Evolutionary conservation across 2,329 filamentous ascomycete species (phyloP).

Genomic region (Nigrospora sphaerica): DNA sequence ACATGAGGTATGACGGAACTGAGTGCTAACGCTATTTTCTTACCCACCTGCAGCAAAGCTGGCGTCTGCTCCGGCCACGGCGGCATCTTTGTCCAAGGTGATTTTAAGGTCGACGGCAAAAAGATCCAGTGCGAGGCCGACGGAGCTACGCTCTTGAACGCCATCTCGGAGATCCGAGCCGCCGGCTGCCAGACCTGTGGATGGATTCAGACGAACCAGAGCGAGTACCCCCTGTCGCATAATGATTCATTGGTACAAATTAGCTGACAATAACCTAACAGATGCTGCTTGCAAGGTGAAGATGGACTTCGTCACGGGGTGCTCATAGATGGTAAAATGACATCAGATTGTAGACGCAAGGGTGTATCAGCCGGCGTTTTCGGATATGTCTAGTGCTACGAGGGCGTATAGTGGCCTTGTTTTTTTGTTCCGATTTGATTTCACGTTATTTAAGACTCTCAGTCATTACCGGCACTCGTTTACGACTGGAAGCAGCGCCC

Average conservation of each 20-base stretch:
- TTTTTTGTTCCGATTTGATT: neutral
- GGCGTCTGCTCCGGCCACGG: neutral
- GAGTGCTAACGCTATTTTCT: neutral
- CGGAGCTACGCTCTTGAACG: no score
- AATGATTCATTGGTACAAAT: neutral
- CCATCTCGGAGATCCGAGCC: neutral
- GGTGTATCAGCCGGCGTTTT: neutral
- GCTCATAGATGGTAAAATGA: neutral
- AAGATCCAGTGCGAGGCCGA: neutral
- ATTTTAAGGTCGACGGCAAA: neutral
- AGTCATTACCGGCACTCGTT: neutral
- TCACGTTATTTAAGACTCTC: neutral
- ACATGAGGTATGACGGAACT: neutral
- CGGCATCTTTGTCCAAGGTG: neutral
- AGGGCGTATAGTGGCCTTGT: neutral
- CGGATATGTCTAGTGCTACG: neutral
- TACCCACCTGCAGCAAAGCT: neutral
- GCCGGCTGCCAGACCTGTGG: neutral
- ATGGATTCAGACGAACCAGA: neutral
- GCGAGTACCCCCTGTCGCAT: neutral
- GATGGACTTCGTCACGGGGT: neutral
- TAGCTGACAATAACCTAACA: neutral
- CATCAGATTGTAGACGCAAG: neutral
- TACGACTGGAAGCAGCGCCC: no score
- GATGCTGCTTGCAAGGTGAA: neutral